Evolutionary conservation across 768 basidiomycete species (phyloP).

Genomic region (Scleroderma bovista): DNA sequence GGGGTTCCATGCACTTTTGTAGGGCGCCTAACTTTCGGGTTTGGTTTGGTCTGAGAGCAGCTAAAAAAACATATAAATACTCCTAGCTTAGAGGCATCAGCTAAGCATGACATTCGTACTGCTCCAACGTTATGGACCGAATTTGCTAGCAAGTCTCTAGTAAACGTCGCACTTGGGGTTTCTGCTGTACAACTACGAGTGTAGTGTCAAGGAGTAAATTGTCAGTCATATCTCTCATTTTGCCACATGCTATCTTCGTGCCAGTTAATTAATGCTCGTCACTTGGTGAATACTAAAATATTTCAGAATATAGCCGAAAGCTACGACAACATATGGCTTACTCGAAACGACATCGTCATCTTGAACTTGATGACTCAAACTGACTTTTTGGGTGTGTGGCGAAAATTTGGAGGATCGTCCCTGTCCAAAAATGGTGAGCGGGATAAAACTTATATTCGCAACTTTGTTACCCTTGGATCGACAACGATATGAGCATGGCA

Average conservation of each 20-base stretch:
- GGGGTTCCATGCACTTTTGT: too few relatives aligned
- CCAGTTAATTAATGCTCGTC: background rate
- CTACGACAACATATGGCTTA: slow-evolving; percentile 34
- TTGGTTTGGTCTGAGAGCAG: too few relatives aligned
- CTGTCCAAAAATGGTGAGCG: slow-evolving; percentile 30
- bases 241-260: background rate
- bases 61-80: too few relatives aligned
- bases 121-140: too few relatives aligned
- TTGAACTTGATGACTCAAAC: slow-evolving; percentile 73
- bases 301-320: background rate
- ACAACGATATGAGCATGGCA: slow-evolving; percentile 4
- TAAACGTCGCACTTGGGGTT: too few relatives aligned
- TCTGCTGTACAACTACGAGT: too few relatives aligned
- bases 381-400: slow-evolving; percentile 93
- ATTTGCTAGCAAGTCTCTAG: too few relatives aligned
- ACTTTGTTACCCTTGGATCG: slow-evolving; percentile 21
- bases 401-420: slow-evolving; percentile 93
- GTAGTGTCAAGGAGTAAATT: too few relatives aligned
- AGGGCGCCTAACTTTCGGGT: too few relatives aligned
- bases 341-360: slow-evolving; percentile 90
- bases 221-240: too few relatives aligned
- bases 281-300: slow-evolving; percentile 28
- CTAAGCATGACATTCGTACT: too few relatives aligned
- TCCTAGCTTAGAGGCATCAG: too few relatives aligned
- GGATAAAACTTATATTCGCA: background rate